A percentile compares a stretch with the other conserved stretches of the same genome.
phyloP scores from a whole-genome alignment of 2,329 filamentous ascomycete species.

The Eutypella sp. region DNA sequence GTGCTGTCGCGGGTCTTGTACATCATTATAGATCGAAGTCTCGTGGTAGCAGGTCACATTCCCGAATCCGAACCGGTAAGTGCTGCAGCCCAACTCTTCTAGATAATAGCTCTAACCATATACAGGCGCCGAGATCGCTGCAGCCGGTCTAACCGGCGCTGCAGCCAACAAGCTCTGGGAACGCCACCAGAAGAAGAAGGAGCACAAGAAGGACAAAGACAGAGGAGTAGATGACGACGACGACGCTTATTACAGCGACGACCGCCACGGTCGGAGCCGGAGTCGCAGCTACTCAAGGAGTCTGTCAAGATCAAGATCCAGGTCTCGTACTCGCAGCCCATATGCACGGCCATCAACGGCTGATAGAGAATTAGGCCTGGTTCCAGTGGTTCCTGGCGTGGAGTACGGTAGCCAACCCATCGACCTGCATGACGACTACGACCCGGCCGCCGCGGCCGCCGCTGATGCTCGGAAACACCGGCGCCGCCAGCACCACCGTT shows the following conservation, averaged over 20 bases:
- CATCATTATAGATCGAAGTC: constrained; percentile 53
- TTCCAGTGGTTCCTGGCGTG: constrained; percentile 37
- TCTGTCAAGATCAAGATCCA: constrained; percentile 24
- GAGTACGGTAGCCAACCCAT: constrained; percentile 60
- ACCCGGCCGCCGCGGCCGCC: constrained; percentile 45
- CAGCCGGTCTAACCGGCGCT: constrained; percentile 55
- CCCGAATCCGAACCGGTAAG: constrained; percentile 38
- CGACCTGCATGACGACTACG: constrained; percentile 32
- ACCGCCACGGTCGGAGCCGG: constrained; percentile 25
- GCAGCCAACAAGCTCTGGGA: constrained; percentile 59
- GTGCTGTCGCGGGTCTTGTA: constrained; percentile 53
- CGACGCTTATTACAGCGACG: constrained; percentile 24
- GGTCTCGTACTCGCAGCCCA: constrained; percentile 34
- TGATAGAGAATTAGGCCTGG: constrained; percentile 63
- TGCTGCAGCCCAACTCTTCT: neutral
- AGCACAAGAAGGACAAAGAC: constrained; percentile 33
- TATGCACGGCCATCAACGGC: constrained; percentile 44
- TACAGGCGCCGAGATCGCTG: constrained; percentile 51
- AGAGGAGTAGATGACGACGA: constrained; percentile 31
- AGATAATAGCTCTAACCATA: constrained; percentile 7
- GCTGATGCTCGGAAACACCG: constrained; percentile 38
- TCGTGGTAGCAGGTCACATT: constrained; percentile 31
- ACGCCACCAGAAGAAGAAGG: constrained; percentile 56
- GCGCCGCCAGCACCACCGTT: constrained; percentile 33
- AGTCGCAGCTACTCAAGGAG: constrained; percentile 45